Percentiles rank a stretch among this genome's conserved stretches.
phyloP scores from a whole-genome alignment of 768 basidiomycete species.

The Trametes cingulata region DNA sequence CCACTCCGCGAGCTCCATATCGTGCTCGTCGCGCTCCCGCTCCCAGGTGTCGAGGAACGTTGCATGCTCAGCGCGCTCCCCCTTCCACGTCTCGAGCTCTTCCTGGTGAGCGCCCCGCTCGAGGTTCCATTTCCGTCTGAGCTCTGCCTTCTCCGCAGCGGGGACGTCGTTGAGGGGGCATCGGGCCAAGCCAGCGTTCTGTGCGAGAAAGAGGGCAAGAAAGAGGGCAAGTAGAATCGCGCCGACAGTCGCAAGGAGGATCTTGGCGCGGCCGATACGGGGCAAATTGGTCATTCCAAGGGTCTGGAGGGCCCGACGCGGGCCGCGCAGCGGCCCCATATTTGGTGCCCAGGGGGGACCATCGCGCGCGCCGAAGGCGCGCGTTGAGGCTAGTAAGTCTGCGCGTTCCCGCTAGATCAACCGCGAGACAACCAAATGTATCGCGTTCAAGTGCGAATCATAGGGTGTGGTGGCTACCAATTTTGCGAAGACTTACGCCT shows the following conservation, averaged over 20 bases:
- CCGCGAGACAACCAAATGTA: too few relatives aligned
- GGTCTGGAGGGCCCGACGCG: too few relatives aligned
- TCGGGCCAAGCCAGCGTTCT: conserved; percentile 7
- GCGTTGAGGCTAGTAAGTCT: too few relatives aligned
- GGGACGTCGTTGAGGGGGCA: conserved; percentile 14
- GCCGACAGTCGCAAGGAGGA: background rate
- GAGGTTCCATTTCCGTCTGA: conserved; percentile 1
- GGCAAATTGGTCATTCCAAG: background rate
- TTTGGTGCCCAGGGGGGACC: too few relatives aligned
- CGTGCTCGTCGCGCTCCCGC: conserved; percentile 7
- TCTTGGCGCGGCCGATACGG: too few relatives aligned
- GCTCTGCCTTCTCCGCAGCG: background rate
- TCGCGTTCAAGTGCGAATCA: too few relatives aligned
- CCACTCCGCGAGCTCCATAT: conserved; percentile 7
- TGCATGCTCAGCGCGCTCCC: background rate
- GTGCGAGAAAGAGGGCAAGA: background rate
- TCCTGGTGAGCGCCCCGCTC: background rate
- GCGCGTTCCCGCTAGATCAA: too few relatives aligned
- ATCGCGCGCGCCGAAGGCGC: too few relatives aligned
- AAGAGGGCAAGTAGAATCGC: background rate
- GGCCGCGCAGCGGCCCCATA: too few relatives aligned
- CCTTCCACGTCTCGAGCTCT: background rate
- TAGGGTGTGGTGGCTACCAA: too few relatives aligned
- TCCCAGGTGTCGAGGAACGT: background rate
- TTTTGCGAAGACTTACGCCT: too few relatives aligned